Percentiles rank a stretch among this genome's conserved stretches.
These are phyloP conservation scores for Phytophthora agathidicida DNA, from an alignment of 352 stramenopile species.

Conservation along the genomic window DNA sequence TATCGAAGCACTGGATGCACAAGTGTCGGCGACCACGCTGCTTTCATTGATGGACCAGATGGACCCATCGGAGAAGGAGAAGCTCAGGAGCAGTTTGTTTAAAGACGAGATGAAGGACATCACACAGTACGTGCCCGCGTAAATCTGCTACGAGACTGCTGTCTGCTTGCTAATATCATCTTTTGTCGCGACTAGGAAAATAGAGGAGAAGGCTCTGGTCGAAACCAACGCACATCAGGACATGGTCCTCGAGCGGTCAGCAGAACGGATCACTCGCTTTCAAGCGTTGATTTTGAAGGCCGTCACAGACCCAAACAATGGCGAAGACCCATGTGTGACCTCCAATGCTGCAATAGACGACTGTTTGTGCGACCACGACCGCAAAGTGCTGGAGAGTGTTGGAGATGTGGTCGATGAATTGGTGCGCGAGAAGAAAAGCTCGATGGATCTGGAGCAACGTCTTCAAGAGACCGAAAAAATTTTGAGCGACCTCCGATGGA, in stretches of 20 bases:
- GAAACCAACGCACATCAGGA: slow-evolving; percentile 66
- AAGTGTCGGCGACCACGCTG: slow-evolving; percentile 56
- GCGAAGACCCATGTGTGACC: not conserved
- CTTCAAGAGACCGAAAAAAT: slow-evolving; percentile 57
- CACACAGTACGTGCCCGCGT: slow-evolving; percentile 47
- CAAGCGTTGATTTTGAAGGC: slow-evolving; percentile 47
- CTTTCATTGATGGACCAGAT: slow-evolving; percentile 58
- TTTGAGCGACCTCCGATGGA: slow-evolving; percentile 54
- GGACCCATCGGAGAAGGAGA: slow-evolving; percentile 60
- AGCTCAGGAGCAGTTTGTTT: slow-evolving; percentile 57
- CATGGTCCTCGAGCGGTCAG: slow-evolving; percentile 66
- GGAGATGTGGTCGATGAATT: slow-evolving; percentile 63
- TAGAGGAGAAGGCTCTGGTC: slow-evolving; percentile 50
- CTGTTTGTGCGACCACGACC: slow-evolving; percentile 67
- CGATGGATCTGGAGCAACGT: slow-evolving; percentile 38
- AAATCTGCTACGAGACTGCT: no score
- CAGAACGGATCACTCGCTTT: slow-evolving; percentile 61
- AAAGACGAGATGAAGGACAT: slow-evolving; percentile 59
- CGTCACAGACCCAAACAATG: slow-evolving; percentile 22
- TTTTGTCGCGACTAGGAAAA: slow-evolving; percentile 47
- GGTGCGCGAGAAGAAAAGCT: slow-evolving; percentile 37
- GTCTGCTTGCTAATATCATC: not conserved
- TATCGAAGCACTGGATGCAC: slow-evolving; percentile 49
- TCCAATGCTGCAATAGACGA: slow-evolving; percentile 34
- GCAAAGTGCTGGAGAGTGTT: slow-evolving; percentile 62